A percentile compares a stretch with the other conserved stretches of the same genome.
Evolutionary conservation across 345 rosid genomes (phyloP).

Genomic region (Theobroma cacao): DNA sequence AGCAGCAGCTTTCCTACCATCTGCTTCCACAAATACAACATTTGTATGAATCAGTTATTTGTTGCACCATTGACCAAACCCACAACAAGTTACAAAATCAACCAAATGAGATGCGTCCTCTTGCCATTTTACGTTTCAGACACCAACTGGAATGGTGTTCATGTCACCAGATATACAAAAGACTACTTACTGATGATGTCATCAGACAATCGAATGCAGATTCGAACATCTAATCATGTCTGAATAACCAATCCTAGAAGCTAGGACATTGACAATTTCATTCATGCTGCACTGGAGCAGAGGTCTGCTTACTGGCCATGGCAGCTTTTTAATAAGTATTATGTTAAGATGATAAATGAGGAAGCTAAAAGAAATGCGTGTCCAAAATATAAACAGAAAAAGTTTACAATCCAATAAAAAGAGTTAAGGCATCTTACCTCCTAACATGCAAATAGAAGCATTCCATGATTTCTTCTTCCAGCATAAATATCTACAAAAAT

Average conservation of each 20-base stretch:
- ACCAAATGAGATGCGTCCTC: neutral
- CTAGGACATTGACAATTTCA: neutral
- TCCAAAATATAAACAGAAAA: neutral
- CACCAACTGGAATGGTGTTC: neutral
- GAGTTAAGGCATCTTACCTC: slow-evolving; percentile 16
- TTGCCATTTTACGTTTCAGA: neutral
- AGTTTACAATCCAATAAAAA: neutral
- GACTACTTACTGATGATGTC: neutral
- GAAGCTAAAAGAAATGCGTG: neutral
- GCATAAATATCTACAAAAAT: slow-evolving; percentile 23
- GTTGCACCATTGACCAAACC: neutral
- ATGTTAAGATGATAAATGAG: neutral
- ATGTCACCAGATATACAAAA: neutral
- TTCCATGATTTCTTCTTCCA: slow-evolving; percentile 8
- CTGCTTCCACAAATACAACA: slow-evolving; percentile 8
- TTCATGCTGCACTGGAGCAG: neutral
- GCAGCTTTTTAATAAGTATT: neutral
- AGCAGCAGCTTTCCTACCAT: neutral
- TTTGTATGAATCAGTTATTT: neutral
- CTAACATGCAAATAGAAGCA: slow-evolving; percentile 3
- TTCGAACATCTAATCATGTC: slow-evolving; percentile 2
- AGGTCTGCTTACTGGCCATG: neutral
- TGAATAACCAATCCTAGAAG: slow-evolving; percentile 1
- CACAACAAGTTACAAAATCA: neutral
- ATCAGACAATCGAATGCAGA: neutral